phyloP scores from a whole-genome alignment of 2,329 filamentous ascomycete genomes.

The Epicoccum nigrum region DNA sequence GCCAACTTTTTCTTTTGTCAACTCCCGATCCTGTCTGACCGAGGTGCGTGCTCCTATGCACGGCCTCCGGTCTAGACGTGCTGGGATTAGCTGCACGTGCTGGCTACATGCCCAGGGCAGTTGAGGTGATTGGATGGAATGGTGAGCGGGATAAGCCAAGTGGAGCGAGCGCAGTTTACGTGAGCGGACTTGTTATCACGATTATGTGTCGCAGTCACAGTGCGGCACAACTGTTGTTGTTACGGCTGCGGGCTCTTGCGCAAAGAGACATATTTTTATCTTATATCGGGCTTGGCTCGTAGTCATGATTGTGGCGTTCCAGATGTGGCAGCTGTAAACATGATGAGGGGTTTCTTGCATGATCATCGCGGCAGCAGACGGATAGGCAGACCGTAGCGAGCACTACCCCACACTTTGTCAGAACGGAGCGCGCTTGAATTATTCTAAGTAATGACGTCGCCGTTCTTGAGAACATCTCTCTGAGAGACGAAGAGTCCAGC shows the following conservation, averaged over 20 bases:
- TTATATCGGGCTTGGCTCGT: background rate
- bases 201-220: background rate
- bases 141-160: background rate
- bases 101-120: background rate
- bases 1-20: conserved; percentile 9
- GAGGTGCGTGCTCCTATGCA: background rate
- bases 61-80: conserved; percentile 1
- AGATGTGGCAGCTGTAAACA: conserved; percentile 5
- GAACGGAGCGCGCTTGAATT: background rate
- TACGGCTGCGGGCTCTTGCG: background rate
- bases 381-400: conserved; percentile 1
- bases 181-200: conserved; percentile 3
- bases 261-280: background rate
- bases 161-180: background rate
- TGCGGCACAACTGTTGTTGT: background rate
- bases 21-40: background rate
- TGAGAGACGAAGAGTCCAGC: background rate
- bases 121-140: background rate
- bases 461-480: background rate
- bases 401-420: conserved; percentile 17
- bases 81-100: conserved; percentile 9
- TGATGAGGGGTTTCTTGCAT: conserved; percentile 3
- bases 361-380: conserved; percentile 9
- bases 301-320: background rate
- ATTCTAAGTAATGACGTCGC: conserved; percentile 3